Base-by-base conservation (phyloP, 768 basidiomycete genomes). In the Cyclocybe aegerita region DNA sequence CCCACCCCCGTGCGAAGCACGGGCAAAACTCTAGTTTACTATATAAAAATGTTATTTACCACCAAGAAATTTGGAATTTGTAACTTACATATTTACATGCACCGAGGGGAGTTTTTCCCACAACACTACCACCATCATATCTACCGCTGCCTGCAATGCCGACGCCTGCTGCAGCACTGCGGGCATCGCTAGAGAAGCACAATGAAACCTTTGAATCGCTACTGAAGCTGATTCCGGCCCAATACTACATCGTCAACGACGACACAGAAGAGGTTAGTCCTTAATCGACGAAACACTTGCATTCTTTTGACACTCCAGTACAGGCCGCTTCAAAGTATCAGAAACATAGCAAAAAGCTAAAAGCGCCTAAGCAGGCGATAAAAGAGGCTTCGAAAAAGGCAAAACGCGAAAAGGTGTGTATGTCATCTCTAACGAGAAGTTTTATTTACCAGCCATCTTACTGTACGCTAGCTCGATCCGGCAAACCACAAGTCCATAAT, bases 331-430 rank as follows among this genome's bases (percentile, higher is more conserved):
- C 80, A 16, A 92, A 85, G 66, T 92, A 85, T 63, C 87, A 89
- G 57, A 92, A 92, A 66, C 86, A 93, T 67, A 93, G 85, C 70
- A 95, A 92, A 70, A 90, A 92, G 57, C 78, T 79, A 71, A 87
- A 88, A 56, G 81, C 86, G 16, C 81, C 87, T 2, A 93, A 91
- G 62, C 93, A 95, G 61, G 86, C 85, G 38, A 76, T 91, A 33
- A 93, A 96, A 64, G 92, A 95, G 66, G 89, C 86, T 1, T 83
- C 89, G 9, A 92, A 88, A 69, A 93, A 92, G 60, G 92, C 92
- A 0, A 91, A 88, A 65, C 79, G 84, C 38, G 89, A 90, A 48
- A 95, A 94, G 80, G 94, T 90, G 48, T 63, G 14, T 29, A 37
- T 50, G 40, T 29, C 5, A 12, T 40, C 15, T 30, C 51, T 40